Percentiles rank a stretch among this genome's conserved stretches.
phyloP scores from a whole-genome alignment of 1,139 yeast species.

The Saccharomycopsis hybrid region DNA sequence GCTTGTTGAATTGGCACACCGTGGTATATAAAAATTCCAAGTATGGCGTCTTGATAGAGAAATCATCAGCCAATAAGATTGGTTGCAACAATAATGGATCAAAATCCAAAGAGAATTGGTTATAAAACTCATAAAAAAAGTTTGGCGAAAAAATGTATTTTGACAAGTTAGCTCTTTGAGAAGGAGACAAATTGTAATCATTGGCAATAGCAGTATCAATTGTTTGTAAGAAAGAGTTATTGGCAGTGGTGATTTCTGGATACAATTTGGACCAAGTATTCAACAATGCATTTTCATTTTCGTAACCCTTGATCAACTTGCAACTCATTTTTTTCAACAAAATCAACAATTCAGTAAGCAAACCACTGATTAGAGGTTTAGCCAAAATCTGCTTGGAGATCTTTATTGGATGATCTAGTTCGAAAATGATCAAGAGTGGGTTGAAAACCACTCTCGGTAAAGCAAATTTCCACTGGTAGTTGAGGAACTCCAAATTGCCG shows the following conservation, averaged over 20 bases:
- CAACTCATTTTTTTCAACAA: constrained; percentile 77
- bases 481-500: constrained; percentile 54
- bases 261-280: constrained; percentile 46
- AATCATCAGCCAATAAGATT: constrained; percentile 79
- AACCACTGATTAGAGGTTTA: constrained; percentile 76
- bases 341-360: constrained; percentile 65
- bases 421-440: constrained; percentile 69
- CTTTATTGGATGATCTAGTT: constrained; percentile 53
- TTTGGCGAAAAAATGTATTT: constrained; percentile 42
- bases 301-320: constrained; percentile 57
- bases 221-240: background rate
- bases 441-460: constrained; percentile 73
- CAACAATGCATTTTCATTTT: constrained; percentile 54
- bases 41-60: constrained; percentile 80
- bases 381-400: constrained; percentile 66
- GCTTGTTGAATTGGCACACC: constrained; percentile 57
- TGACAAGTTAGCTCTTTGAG: constrained; percentile 16
- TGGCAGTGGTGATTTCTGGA: constrained; percentile 28
- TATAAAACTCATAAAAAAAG: constrained; percentile 55
- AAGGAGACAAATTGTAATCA: constrained; percentile 21
- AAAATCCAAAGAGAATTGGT: constrained; percentile 49
- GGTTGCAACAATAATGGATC: constrained; percentile 81
- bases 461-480: constrained; percentile 81
- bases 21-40: constrained; percentile 80
- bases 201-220: background rate